Evolutionary conservation across 2,329 filamentous ascomycete genomes (phyloP), one percentile per base, ranked within the genome.

Genomic region (Monilinia fructigena): DNA sequence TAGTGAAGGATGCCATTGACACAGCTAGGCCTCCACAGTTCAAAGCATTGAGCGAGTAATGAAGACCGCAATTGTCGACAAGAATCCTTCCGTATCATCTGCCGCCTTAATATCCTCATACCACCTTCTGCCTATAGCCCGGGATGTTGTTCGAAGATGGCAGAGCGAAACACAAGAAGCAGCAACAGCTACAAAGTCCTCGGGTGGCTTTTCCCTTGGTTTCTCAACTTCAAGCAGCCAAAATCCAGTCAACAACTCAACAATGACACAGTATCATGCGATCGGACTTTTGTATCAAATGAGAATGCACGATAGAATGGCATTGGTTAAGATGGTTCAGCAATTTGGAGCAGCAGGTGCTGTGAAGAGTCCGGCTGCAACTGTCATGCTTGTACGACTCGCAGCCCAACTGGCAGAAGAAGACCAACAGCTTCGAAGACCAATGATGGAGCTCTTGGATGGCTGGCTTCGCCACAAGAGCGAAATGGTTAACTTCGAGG

Each of bases 301-400:
- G 92, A 90, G 95, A 75, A 90, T 90, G 75, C 93, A 97, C 78
- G 95, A 99, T 79, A 88, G 95, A 74, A 99, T 99, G 95, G 93
- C 95, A 28, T 81, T 99, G 74, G 94, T 98, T 68, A 99, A 99
- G 85, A 98, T 99, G 95, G 94, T 99, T n/a, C 95, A 99, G 81
- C 95, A 99, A 79, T 98, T 97, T 77, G 93, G 93, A 63, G 89
- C 89, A 63, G 87, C 93, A 20, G 95, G 95, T 67, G 92, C 92
- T 14, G 89, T 98, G 69, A 98, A 97, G 87, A 97, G 91, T 79
- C 93, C 95, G 26, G 92, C 94, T 68, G 95, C 93, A 45, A 89
- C 93, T 67, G 87, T 99, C 61, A 89, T 99, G 86, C 85, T 99
- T 38, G 95, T 99, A 65, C 87, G 95, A 72, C 81, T 99, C 71